Percentiles rank a stretch among this genome's conserved stretches.
Conservation (phyloP, 176 grass and related monocot genomes). For the Bonia amplexicaulis region DNA sequence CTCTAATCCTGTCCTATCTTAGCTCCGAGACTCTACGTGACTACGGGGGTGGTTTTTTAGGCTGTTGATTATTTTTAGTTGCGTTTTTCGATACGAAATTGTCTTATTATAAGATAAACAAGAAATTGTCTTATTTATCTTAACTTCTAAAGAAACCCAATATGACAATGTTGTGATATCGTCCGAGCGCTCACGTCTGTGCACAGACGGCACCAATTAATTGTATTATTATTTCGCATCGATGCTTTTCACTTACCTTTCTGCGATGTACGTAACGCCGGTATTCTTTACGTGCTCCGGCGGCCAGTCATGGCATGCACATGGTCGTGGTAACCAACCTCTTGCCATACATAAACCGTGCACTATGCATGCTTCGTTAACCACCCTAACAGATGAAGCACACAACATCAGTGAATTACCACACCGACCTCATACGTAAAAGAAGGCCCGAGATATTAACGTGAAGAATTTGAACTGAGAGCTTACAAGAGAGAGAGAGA, state of each 20-base stretch:
- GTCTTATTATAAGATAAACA: too few relatives aligned
- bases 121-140: too few relatives aligned
- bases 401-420: conserved; percentile 34
- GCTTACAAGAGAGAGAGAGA: too few relatives aligned
- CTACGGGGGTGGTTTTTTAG: too few relatives aligned
- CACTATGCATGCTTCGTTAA: conserved; percentile 33
- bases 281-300: conserved; percentile 9
- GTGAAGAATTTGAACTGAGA: background rate
- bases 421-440: background rate
- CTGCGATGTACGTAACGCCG: background rate
- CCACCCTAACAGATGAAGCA: conserved; percentile 44
- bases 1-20: too few relatives aligned
- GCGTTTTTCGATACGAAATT: too few relatives aligned
- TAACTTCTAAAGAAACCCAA: too few relatives aligned
- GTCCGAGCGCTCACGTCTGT: background rate
- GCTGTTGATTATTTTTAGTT: too few relatives aligned
- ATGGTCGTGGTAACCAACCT: conserved; percentile 34
- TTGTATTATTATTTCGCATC: background rate
- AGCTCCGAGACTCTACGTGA: too few relatives aligned
- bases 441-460: background rate
- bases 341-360: conserved; percentile 27
- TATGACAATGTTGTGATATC: background rate
- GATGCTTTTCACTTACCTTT: background rate
- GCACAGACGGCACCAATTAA: background rate
- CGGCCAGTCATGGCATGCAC: conserved; percentile 34